These are phyloP conservation scores for Gossypium davidsonii DNA, from an alignment of 441 rosid species.

Conservation along the genomic window DNA sequence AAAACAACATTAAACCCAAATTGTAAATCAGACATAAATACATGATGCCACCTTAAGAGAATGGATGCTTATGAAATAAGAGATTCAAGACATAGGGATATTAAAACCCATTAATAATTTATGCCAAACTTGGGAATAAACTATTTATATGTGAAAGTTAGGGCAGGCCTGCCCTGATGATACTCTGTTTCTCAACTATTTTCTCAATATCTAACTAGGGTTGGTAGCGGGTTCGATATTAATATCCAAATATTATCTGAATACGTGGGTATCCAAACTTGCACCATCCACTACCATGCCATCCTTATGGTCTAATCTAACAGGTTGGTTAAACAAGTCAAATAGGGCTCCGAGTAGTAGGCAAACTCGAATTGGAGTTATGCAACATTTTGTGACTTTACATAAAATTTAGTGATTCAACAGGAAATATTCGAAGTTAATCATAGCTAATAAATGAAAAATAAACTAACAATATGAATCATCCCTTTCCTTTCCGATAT, in stretches of 20 bases:
- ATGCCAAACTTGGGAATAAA: neutral
- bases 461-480: neutral
- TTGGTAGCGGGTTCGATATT: no score
- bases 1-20: neutral
- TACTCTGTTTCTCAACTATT: neutral
- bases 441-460: neutral
- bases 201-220: no score
- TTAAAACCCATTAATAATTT: neutral
- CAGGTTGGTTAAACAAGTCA: neutral
- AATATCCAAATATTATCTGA: no score
- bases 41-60: neutral
- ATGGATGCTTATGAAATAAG: neutral
- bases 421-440: neutral
- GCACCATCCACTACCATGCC: no score
- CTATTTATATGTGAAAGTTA: neutral
- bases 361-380: neutral
- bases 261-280: no score
- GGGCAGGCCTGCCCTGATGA: neutral
- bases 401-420: neutral
- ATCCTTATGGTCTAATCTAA: no score
- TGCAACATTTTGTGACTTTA: neutral
- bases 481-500: neutral
- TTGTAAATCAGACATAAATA: neutral
- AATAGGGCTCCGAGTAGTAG: neutral
- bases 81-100: neutral